Percentiles rank a stretch among this genome's conserved stretches.
phyloP scores from a whole-genome alignment of 306 rosid species.

The Castanea mollissima region DNA sequence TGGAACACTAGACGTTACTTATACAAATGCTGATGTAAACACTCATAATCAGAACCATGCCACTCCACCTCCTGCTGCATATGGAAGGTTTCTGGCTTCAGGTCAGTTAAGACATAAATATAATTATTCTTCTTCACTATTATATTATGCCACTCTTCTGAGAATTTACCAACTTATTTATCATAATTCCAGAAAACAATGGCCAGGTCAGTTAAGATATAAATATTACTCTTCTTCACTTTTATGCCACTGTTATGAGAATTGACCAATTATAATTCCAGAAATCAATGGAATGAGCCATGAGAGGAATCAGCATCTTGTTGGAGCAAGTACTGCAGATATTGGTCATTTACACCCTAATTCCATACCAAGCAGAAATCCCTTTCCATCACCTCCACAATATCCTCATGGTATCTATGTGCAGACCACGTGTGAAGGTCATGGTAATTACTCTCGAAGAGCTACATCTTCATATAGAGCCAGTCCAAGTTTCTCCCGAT shows the following conservation, averaged over 20 bases:
- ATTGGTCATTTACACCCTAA: background rate
- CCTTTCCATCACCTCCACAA: background rate
- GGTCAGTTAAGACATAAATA: background rate
- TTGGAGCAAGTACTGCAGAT: background rate
- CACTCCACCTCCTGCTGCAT: background rate
- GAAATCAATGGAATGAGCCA: slow-evolving; percentile 15
- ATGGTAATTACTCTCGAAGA: background rate
- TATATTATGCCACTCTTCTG: background rate
- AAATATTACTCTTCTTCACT: background rate
- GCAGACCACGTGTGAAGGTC: background rate
- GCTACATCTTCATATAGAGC: background rate
- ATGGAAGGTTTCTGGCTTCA: background rate
- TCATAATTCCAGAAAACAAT: slow-evolving; percentile 11
- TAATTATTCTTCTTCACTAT: background rate
- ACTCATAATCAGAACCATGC: slow-evolving; percentile 3
- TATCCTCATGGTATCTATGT: background rate
- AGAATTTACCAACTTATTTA: background rate
- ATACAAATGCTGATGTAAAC: background rate
- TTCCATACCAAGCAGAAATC: background rate
- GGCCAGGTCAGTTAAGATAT: slow-evolving; percentile 10
- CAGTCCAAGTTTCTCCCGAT: background rate
- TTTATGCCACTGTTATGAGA: background rate
- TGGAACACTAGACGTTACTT: background rate
- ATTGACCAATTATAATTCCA: background rate
- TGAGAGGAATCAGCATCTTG: slow-evolving; percentile 10